These are phyloP conservation scores for Hyphopichia khmerensis DNA, from an alignment of 1,139 yeast species.

Conservation along the genomic window DNA sequence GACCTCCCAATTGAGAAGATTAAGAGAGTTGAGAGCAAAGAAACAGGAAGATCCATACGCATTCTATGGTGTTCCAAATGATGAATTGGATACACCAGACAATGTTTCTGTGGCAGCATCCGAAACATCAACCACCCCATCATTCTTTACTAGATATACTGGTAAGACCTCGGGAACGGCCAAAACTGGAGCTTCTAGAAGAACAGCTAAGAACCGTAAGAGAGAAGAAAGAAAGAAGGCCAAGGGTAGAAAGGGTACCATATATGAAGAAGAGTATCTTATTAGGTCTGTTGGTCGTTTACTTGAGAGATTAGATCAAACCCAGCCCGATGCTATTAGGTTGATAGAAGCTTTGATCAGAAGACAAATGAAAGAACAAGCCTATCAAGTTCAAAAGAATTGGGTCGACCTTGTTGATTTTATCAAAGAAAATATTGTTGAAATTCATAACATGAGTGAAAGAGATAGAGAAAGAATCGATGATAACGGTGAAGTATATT, in stretches of 20 bases:
- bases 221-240: slow-evolving; percentile 96
- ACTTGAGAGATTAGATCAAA: slow-evolving; percentile 74
- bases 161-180: slow-evolving; percentile 97
- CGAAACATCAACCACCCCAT: slow-evolving; percentile 88
- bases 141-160: slow-evolving; percentile 92
- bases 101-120: slow-evolving; percentile 94
- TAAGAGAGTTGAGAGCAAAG: slow-evolving; percentile 81
- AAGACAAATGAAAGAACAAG: slow-evolving; percentile 73
- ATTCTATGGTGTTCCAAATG: slow-evolving; percentile 62
- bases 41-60: slow-evolving; percentile 82
- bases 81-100: slow-evolving; percentile 79
- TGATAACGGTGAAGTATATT: slow-evolving; percentile 81
- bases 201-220: slow-evolving; percentile 86
- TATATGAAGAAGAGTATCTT: slow-evolving; percentile 94
- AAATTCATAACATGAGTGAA: slow-evolving; percentile 78
- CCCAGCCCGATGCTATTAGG: slow-evolving; percentile 70
- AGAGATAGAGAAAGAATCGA: slow-evolving; percentile 85
- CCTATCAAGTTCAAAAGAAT: slow-evolving; percentile 72
- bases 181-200: slow-evolving; percentile 91
- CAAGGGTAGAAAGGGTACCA: slow-evolving; percentile 95
- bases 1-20: slow-evolving; percentile 75
- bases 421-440: slow-evolving; percentile 59
- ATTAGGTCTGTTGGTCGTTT: slow-evolving; percentile 85
- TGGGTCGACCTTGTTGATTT: slow-evolving; percentile 58
- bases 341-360: slow-evolving; percentile 77